phyloP scores from a whole-genome alignment of 2,329 filamentous ascomycete genomes.

The Stagonosporopsis tanaceti region DNA sequence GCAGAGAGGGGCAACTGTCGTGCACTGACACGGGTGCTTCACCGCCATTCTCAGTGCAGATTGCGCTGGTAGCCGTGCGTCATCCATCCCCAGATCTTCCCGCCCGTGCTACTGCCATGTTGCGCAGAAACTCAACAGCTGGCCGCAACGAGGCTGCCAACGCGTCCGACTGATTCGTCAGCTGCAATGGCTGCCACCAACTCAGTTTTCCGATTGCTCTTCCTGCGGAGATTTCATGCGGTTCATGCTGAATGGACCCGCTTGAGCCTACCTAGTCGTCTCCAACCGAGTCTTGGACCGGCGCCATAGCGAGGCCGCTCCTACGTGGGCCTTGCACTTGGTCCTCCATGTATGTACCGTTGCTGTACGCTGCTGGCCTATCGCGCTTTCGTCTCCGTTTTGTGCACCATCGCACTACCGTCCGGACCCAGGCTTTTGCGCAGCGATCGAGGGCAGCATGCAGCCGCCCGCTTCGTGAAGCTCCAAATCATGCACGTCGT shows the following conservation, averaged over 20 bases:
- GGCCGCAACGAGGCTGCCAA: constrained; percentile 16
- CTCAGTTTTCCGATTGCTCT: constrained; percentile 13
- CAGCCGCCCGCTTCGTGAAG: constrained; percentile 22
- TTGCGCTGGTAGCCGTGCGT: constrained; percentile 37
- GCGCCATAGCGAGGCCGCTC: constrained; percentile 40
- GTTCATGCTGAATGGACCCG: constrained; percentile 20
- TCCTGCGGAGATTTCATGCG: constrained; percentile 18
- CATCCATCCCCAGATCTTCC: constrained; percentile 36
- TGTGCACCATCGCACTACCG: constrained; percentile 28
- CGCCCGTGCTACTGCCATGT: constrained; percentile 29
- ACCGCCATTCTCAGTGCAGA: constrained; percentile 34
- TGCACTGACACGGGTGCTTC: constrained; percentile 32
- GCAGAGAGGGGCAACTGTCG: constrained; percentile 28
- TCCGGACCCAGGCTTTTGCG: constrained; percentile 19
- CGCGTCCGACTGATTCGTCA: constrained; percentile 12
- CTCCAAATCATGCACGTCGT: constrained; percentile 11
- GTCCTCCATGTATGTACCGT: constrained; percentile 39
- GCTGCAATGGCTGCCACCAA: constrained; percentile 9
- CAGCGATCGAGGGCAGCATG: constrained; percentile 31
- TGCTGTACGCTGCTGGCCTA: constrained; percentile 36
- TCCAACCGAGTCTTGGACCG: constrained; percentile 40
- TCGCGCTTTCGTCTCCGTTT: constrained; percentile 30
- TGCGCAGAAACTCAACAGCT: constrained; percentile 22
- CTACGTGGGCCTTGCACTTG: constrained; percentile 30
- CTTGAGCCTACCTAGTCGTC: constrained; percentile 16